Conservation (phyloP, 2,329 filamentous ascomycete species). For the Apiospora sp. region DNA sequence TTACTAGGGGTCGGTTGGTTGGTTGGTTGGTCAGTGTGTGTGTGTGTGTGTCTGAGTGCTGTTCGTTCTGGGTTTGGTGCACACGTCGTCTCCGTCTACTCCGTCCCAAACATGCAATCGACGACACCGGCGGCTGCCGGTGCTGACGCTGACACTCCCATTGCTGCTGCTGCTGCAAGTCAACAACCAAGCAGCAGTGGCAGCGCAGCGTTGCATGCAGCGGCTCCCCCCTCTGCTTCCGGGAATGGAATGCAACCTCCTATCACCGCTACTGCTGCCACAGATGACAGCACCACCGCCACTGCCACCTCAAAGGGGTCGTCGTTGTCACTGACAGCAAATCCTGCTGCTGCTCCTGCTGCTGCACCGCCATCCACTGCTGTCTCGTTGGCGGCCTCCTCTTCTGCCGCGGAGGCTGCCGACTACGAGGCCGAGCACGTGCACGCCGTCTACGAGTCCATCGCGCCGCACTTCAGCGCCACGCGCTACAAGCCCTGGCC, state of each 20-base stretch:
- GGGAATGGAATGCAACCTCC: constrained; percentile 14
- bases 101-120: constrained; percentile 13
- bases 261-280: constrained; percentile 19
- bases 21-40: background rate
- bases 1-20: constrained; percentile 6
- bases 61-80: constrained; percentile 5
- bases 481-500: constrained; percentile 91
- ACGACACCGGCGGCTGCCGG: constrained; percentile 12
- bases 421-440: constrained; percentile 87
- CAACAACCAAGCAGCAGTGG: constrained; percentile 19
- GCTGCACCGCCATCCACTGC: constrained; percentile 11
- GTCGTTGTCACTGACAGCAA: background rate
- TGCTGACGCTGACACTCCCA: background rate
- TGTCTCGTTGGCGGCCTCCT: constrained; percentile 28
- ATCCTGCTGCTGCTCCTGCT: background rate
- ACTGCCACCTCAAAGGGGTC: constrained; percentile 9
- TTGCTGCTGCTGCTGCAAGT: constrained; percentile 1
- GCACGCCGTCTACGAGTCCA: constrained; percentile 89
- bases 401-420: constrained; percentile 47
- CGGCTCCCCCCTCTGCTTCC: constrained; percentile 12
- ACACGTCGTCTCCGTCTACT: constrained; percentile 10
- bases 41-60: background rate
- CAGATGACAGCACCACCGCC: constrained; percentile 19
- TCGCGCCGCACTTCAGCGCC: constrained; percentile 83
- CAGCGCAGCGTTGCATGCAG: constrained; percentile 18